Evolutionary conservation across 306 rosid species (phyloP), one percentile per base, ranked within the genome.

Genomic region (Cyamopsis tetragonoloba): DNA sequence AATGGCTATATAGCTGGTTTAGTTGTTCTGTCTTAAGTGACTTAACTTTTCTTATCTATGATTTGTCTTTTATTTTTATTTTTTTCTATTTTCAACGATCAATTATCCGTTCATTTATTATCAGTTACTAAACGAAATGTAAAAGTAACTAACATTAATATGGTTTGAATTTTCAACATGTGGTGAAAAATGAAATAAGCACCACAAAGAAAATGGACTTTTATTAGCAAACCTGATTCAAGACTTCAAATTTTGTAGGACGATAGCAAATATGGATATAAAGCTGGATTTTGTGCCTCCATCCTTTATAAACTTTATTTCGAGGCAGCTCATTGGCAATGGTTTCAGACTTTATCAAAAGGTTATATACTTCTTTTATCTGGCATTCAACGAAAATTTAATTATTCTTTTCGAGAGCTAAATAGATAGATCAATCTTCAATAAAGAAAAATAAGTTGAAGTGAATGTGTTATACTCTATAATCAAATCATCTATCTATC

Each of bases 221-320:
- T 65, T n/a, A 11, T 66, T 35, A 46, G 71, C 28, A 23, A 26
- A 15, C 2, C 58, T 73, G 66, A 73, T 70, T 81, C 39, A 11
- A 65, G 56, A n/a, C 58, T 70, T 66, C 53, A 53, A 74, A 62
- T 71, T 69, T 79, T 79, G 77, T 72, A 90, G 97, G 92, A 90
- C 95, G 5, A 85, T 90, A 76, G 87, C 86, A 72, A 90, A 51
- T 79, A 79, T 87, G 97, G 97, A 90, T 79, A 65, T 90, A 51
- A 90, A 90, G 90, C 76, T 90, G 84, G 95, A 85, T 61, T 78
- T 90, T 37, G 70, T 90, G 18, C 87, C 95, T 13, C 95, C 97
- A 13, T 80, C 95, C 47, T 78, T 90, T 42, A 87, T 87, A 49
- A 87, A 90, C 83, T 90, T 90, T 44, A 56, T 90, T 67, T 76